Evolutionary conservation across 2,329 filamentous ascomycete genomes (phyloP).

Genomic region (Phaeoacremonium minimum): DNA sequence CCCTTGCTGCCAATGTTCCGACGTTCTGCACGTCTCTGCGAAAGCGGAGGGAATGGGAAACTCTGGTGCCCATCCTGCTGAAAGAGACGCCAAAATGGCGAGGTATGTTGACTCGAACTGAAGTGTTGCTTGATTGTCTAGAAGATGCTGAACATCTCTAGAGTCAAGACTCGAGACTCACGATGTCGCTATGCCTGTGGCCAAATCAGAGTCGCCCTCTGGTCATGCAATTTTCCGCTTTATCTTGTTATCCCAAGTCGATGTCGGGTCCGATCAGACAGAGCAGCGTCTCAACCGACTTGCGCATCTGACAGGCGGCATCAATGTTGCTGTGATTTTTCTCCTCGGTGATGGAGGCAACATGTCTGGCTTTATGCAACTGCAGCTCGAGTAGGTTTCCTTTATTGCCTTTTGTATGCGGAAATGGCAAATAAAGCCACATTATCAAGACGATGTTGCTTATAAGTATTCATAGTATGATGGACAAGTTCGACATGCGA

Average conservation of each 20-base stretch:
- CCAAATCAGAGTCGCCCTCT: conserved; percentile 1
- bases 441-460: too few species aligned
- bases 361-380: conserved; percentile 29
- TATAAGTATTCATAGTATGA: too few species aligned
- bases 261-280: conserved; percentile 23
- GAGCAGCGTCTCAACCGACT: conserved; percentile 33
- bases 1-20: too few species aligned
- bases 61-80: conserved; percentile 21
- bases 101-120: conserved; percentile 3
- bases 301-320: conserved; percentile 31
- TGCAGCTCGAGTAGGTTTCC: conserved; percentile 41
- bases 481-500: conserved; percentile 26
- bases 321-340: conserved; percentile 37
- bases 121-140: too few species aligned
- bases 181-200: conserved; percentile 38
- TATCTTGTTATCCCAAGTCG: conserved; percentile 32
- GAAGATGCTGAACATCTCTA: conserved; percentile 15
- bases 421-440: too few species aligned
- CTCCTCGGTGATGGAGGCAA: conserved; percentile 28
- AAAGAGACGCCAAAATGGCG: conserved; percentile 15
- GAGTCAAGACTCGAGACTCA: conserved; percentile 36
- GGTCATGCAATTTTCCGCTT: conserved; percentile 24
- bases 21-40: conserved; percentile 36
- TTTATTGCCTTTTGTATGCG: too few species aligned
- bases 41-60: conserved; percentile 28